These are phyloP conservation scores for Fimicolochytrium jonesii DNA, from an alignment of 192 early-diverging fungal genomes.

Conservation along the genomic window DNA sequence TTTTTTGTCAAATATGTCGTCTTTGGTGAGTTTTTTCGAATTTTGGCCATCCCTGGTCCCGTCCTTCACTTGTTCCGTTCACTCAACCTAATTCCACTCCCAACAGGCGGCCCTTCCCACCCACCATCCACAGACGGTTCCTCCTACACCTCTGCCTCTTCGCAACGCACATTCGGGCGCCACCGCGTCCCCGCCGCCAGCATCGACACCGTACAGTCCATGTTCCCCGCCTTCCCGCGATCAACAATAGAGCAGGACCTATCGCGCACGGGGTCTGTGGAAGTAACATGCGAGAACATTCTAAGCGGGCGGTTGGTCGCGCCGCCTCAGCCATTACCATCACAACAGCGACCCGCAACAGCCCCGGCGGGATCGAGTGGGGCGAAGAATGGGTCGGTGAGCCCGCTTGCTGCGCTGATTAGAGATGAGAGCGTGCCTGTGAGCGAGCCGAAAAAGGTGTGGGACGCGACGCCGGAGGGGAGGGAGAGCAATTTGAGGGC, in stretches of 20 bases:
- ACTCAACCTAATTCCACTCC: neutral
- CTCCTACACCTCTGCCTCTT: neutral
- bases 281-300: conserved; percentile 76
- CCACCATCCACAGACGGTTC: neutral
- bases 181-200: conserved; percentile 18
- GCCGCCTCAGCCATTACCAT: conserved; percentile 1
- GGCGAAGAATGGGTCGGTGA: too few relatives aligned
- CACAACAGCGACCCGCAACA: too few relatives aligned
- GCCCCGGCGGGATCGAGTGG: too few relatives aligned
- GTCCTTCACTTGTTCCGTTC: neutral
- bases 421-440: conserved; percentile 33
- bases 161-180: neutral
- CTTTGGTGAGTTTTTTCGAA: neutral
- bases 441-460: conserved; percentile 57
- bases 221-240: conserved; percentile 80
- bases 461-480: conserved; percentile 55
- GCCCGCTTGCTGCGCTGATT: neutral
- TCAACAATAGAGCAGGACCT: conserved; percentile 72
- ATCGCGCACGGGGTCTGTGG: conserved; percentile 76
- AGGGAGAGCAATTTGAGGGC: conserved; percentile 58
- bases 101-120: neutral
- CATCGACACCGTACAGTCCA: conserved; percentile 67
- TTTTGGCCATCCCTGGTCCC: neutral
- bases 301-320: conserved; percentile 6
- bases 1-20: conserved; percentile 17